Base-by-base conservation (phyloP, 2,329 filamentous ascomycete species). In the Fusarium keratoplasticum region DNA sequence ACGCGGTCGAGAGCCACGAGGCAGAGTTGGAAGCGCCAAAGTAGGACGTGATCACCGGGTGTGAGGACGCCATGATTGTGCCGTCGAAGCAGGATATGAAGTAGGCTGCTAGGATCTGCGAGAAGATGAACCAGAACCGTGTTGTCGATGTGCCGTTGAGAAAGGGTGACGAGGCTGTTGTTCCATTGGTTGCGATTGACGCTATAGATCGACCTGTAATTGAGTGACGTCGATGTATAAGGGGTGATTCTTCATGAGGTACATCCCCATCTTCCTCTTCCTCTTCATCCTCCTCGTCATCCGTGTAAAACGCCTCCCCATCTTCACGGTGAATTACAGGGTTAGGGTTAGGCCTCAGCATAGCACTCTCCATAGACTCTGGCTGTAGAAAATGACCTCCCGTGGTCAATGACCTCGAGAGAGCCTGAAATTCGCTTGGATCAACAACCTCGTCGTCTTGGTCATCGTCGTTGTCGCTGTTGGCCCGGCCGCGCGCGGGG, bases 1-100 rank as follows among this genome's bases (percentile, higher is more conserved):
- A 96, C 0, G 93, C 90, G 0, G 94, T 96, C 2, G 93, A 95
- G 6, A 96, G 86, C 94, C 94, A 96, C 2, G 93, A 95, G 4
- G 94, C 94, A 55, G 90, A 90, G 81, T 96, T 95, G 35, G 93
- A 93, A 58, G 92, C 89, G 70, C 91, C 85, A 81, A 96, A 96
- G 81, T 95, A 91, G 1, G 93, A 95, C 0, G 93, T 95, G 70
- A 96, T 95, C 66, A 94, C 92, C 0, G 94, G 93, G 81, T 96
- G 94, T 47, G 89, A 92, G 3, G 93, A 94, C 6, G 93, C 93
- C 93, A 96, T 95, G 74, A 96, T 89, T 5, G 93, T 96, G 13
- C 89, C 88, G 84, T 96, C 94, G 78, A 96, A 95, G 80, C 87
- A 90, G 36, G 85, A 84, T 18, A 91, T 84, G 71, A 92, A 89